Base-by-base conservation (phyloP, 495 filamentous ascomycete species). In the Tuber calosporum region DNA sequence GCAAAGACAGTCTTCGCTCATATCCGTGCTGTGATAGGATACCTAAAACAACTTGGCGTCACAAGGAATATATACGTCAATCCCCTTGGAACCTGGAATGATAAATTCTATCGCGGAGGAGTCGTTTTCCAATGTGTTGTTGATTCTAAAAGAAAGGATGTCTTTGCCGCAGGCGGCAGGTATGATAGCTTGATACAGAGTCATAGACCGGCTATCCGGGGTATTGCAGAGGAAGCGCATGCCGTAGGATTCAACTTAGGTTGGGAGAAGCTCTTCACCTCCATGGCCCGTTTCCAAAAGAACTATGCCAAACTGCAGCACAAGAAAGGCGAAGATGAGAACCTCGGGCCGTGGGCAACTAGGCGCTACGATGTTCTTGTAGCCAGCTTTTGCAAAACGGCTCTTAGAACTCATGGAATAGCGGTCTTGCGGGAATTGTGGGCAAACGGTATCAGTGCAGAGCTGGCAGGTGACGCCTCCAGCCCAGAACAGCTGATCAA, bases 161-260 rank as follows among this genome's bases (percentile, higher is more conserved):
- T 98, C 15, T 93, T 99, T 77, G 95, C 94, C 1, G 95, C 94
- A 43, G 95, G 95, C 68, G 95, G 95, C 39, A 89, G 95, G 39
- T 99, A 98, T 82, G 95, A 99, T 81, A 86, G 87, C 34, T 84
- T 99, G 66, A 94, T 99, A 45, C 85, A 87, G 81, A 90, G 89
- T 41, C 88, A 92, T 77, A 86, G 87, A 9, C 87, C 88, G 19
- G 88, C 86, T 71, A 85, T 88, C 69, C 84, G 86, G 38, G 84
- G 83, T 66, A 81, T 78, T 66, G 72, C 78, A 48, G 83, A 86
- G 73, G 84, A 86, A 69, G 84, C 85, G 62, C 92, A 94, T 78
- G 94, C 92, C 15, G 95, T 98, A 48, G 95, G 95, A 4, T 96
- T 97, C 80, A 94, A 94, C 77, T 84, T 99, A 45, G 92, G 92